These are phyloP conservation scores for Leccinum olivaceopallidum DNA, from an alignment of 768 basidiomycete genomes.

Conservation along the genomic window DNA sequence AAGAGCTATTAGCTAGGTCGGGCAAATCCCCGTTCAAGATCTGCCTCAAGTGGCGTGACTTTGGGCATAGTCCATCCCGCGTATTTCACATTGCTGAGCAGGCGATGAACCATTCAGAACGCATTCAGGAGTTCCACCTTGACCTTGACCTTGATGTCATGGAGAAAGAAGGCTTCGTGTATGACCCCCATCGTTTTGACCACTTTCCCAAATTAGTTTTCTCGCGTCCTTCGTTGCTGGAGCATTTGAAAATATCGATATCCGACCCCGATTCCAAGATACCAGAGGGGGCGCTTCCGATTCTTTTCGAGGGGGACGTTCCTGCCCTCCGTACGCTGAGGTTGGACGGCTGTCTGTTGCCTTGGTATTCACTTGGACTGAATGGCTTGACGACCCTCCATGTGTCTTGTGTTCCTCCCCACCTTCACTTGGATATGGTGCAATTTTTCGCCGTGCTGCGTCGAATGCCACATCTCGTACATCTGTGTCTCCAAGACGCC, in stretches of 20 bases:
- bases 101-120: neutral
- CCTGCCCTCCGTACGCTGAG: conserved; percentile 3
- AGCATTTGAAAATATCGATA: neutral
- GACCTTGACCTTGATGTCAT: neutral
- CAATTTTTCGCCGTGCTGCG: conserved; percentile 35
- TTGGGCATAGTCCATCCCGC: neutral
- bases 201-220: neutral
- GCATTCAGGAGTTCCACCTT: neutral
- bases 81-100: neutral
- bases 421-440: conserved; percentile 25
- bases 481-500: conserved; percentile 34
- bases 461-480: conserved; percentile 35
- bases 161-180: neutral
- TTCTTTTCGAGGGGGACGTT: conserved; percentile 1
- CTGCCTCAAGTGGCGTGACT: neutral
- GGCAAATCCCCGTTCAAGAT: neutral
- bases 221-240: neutral
- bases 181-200: neutral
- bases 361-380: neutral
- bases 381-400: conserved; percentile 36
- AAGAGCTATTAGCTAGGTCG: conserved; percentile 1
- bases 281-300: neutral
- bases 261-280: neutral
- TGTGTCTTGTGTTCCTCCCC: conserved; percentile 24
- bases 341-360: neutral